phyloP scores from a whole-genome alignment of 106 monocot species.

The Dioscorea alata region DNA sequence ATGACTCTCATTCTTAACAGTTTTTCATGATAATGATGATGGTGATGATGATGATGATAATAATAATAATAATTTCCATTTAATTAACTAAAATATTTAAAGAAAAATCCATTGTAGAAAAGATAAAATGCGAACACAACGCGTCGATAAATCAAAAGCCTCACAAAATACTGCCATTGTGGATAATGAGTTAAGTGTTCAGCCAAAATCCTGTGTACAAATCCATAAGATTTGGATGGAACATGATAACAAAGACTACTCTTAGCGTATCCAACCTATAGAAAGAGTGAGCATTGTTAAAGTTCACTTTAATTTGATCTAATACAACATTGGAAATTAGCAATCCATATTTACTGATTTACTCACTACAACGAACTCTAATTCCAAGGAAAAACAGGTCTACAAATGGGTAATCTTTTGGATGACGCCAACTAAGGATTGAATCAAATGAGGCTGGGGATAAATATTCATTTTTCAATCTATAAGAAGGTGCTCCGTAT shows the following conservation, averaged over 20 bases:
- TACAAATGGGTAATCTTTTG: constrained; percentile 57
- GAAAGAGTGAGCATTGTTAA: constrained; percentile 15
- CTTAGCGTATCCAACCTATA: constrained; percentile 42
- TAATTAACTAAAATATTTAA: too few relatives aligned
- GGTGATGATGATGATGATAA: too few relatives aligned
- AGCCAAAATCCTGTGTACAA: constrained; percentile 9
- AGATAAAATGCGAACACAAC: too few relatives aligned
- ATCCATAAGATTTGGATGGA: constrained; percentile 44
- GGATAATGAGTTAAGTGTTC: too few relatives aligned
- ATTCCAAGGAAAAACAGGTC: constrained; percentile 12
- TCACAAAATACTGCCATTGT: too few relatives aligned
- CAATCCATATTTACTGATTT: neutral
- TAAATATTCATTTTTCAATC: constrained; percentile 12
- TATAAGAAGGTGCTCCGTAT: neutral
- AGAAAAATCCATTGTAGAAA: too few relatives aligned
- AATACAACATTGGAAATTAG: neutral
- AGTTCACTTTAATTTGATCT: neutral
- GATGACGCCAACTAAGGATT: constrained; percentile 81
- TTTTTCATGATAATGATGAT: too few relatives aligned
- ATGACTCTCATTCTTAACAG: too few relatives aligned
- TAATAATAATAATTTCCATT: too few relatives aligned
- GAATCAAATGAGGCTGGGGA: constrained; percentile 90
- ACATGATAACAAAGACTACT: constrained; percentile 21
- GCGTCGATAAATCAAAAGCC: too few relatives aligned
- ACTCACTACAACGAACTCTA: too few relatives aligned